Evolutionary conservation across 305 asterid genomes (phyloP), one percentile per base, ranked within the genome.

Genomic region (Stenogyne calaminthoides): DNA sequence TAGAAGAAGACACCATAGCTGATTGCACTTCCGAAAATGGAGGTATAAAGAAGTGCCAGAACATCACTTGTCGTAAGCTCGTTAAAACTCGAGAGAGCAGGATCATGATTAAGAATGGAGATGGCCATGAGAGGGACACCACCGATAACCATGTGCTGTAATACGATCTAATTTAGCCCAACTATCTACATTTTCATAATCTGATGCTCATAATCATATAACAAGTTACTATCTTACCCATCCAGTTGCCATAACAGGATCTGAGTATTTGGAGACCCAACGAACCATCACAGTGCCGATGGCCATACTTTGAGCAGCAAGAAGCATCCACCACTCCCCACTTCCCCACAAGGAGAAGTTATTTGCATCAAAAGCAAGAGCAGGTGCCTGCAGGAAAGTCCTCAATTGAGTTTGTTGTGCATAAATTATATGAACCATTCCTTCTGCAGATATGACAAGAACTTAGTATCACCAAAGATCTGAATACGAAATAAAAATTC

Each of bases 261-360:
- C 97, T 0, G 99, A 87, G 88, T 84, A 94, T 76, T 90, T 94
- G 80, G 93, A 84, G 70, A 94, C 99, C 99, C 97, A 94, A 51
- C 97, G 97, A 42, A 91, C 91, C 96, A 94, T 88, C 71, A 91
- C 91, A 9, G 97, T 94, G 63, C 98, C 98, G 49, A 90, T 58
- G 49, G 97, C 99, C 99, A 94, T 92, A 80, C 99, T 90, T 86
- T 94, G 99, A 60, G 99, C 98, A 20, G 99, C 99, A 67, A 94
- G 90, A 83, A 94, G 91, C 99, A 94, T 94, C 99, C 98, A 94
- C 96, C 88, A 90, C 80, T 94, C 98, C 54, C 98, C 98, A 80
- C 97, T 94, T 85, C 92, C 98, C 98, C 98, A 94, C 63, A 90
- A 75, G 16, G 96, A 86, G 16, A 86, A 91, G 77, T 84, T 87